A percentile compares a stretch with the other conserved stretches of the same genome.
phyloP scores from a whole-genome alignment of 1,284 basidiomycete genomes.

The Apiotrichum gamsii region DNA sequence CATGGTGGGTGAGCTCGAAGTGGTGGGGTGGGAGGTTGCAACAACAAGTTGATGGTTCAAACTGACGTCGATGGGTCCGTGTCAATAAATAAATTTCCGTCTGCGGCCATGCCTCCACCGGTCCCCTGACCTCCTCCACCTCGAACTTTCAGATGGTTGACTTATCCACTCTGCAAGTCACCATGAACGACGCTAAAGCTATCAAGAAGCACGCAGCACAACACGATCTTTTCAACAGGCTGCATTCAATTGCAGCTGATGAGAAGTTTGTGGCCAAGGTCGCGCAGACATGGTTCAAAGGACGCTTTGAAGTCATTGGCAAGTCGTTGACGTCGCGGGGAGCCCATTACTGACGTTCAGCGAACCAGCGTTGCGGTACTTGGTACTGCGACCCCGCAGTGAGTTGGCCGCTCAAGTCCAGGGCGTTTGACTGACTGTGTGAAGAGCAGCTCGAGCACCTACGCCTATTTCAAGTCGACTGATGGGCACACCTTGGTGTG shows the following conservation, averaged over 20 bases:
- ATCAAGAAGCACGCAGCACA: conserved; percentile 41
- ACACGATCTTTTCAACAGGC: conserved; percentile 69
- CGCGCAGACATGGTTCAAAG: conserved; percentile 50
- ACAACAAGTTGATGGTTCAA: neutral
- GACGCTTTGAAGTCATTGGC: conserved; percentile 39
- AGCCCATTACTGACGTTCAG: no score
- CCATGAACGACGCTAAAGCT: conserved; percentile 23
- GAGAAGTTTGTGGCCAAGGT: conserved; percentile 62
- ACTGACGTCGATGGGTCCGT: neutral
- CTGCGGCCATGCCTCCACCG: conserved; percentile 7
- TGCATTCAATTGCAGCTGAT: conserved; percentile 78
- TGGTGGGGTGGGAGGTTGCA: neutral
- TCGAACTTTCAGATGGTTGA: neutral
- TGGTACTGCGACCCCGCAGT: conserved; percentile 80
- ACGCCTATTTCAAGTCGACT: conserved; percentile 93
- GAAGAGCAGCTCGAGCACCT: conserved; percentile 42
- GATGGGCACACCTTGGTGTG: conserved; percentile 74
- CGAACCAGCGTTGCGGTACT: conserved; percentile 86
- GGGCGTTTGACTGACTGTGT: conserved; percentile 6
- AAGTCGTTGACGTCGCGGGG: no score
- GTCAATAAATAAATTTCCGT: neutral
- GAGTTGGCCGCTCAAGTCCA: neutral
- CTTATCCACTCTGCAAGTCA: neutral
- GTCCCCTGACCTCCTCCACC: neutral
- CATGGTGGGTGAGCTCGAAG: neutral